Evolutionary conservation across 345 rosid species (phyloP).

Genomic region (Trapa incisa): DNA sequence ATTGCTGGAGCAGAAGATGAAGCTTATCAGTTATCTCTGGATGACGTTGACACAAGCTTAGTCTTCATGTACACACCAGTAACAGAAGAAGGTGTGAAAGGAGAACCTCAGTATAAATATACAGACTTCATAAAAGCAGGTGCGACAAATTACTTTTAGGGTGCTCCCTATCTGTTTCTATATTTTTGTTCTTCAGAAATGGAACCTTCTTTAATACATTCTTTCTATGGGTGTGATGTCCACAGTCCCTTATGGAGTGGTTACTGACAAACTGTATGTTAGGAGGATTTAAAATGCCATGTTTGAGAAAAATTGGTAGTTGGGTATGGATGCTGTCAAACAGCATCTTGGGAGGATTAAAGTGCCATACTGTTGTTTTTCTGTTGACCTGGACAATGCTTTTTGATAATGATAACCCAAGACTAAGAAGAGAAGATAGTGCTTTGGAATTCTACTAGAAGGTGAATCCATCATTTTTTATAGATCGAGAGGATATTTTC

Average conservation of each 20-base stretch:
- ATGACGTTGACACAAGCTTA: constrained; percentile 87
- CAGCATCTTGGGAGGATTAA: background rate
- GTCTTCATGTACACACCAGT: constrained; percentile 97
- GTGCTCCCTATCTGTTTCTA: background rate
- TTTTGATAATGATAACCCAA: background rate
- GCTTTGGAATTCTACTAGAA: background rate
- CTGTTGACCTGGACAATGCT: background rate
- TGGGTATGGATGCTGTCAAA: background rate
- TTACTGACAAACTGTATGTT: background rate
- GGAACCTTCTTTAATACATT: background rate
- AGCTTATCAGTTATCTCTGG: constrained; percentile 60
- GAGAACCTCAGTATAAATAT: constrained; percentile 90
- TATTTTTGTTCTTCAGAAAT: constrained; percentile 4
- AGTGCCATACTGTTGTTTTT: constrained; percentile 2
- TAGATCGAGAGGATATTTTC: too few relatives aligned
- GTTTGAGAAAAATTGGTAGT: too few relatives aligned
- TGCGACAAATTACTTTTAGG: constrained; percentile 6
- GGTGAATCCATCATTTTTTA: too few relatives aligned
- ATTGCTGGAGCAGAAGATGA: constrained; percentile 84
- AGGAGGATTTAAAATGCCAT: background rate
- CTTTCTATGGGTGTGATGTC: background rate
- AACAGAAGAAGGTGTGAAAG: constrained; percentile 86
- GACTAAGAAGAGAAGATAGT: background rate
- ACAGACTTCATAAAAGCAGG: constrained; percentile 98
- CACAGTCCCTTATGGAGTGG: background rate